Conservation (phyloP, 257 asterid genomes). For the Ballota nigra region DNA sequence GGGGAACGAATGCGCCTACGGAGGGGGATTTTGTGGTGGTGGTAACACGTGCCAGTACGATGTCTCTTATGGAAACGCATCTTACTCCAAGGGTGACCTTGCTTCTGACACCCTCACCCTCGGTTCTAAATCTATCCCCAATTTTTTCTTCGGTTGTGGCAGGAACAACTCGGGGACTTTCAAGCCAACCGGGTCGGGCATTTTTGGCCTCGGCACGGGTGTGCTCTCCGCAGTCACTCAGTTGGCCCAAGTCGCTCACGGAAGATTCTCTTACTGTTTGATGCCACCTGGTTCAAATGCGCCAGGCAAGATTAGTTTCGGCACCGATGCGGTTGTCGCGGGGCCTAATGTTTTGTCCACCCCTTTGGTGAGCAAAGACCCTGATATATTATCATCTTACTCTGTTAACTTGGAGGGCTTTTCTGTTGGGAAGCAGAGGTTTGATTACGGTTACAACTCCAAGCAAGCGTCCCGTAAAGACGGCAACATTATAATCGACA, state of each 20-base stretch:
- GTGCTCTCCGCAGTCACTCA: not conserved
- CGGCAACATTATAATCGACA: not conserved
- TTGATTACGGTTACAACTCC: not conserved
- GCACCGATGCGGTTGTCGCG: constrained; percentile 27
- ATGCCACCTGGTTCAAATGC: not conserved
- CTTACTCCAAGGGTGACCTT: not conserved
- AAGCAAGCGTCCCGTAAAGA: no score
- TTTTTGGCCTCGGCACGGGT: not conserved
- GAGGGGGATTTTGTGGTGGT: not conserved
- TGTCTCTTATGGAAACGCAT: not conserved
- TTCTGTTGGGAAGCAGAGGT: not conserved
- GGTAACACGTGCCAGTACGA: not conserved
- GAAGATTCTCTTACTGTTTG: not conserved
- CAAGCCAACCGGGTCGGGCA: not conserved
- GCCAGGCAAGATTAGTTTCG: constrained; percentile 53
- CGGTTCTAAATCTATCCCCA: not conserved
- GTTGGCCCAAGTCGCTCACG: not conserved
- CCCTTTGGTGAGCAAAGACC: constrained; percentile 34
- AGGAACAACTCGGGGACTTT: constrained; percentile 39
- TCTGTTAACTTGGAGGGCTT: not conserved
- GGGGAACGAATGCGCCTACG: not conserved
- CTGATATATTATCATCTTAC: not conserved
- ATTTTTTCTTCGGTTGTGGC: not conserved
- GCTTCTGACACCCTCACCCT: not conserved
- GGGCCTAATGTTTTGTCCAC: constrained; percentile 40